These are phyloP conservation scores for Talaromyces marneffei DNA, from an alignment of 2,329 filamentous ascomycete genomes.

Conservation along the genomic window DNA sequence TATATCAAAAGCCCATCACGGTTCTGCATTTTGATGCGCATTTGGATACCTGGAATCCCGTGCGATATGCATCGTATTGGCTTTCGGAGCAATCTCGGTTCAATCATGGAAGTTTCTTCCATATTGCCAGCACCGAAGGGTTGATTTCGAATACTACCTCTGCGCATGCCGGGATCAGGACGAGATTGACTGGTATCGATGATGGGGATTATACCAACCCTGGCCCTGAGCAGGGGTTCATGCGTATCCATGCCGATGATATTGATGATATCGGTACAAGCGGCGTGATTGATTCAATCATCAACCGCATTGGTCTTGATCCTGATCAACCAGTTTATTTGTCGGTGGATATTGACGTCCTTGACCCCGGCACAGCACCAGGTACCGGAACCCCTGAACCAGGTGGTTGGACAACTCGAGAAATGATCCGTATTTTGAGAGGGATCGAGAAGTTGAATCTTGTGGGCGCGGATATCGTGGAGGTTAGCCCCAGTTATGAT, in stretches of 20 bases:
- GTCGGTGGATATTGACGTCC: conserved; percentile 73
- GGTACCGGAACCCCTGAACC: conserved; percentile 86
- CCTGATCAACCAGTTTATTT: conserved; percentile 74
- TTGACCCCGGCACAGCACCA: conserved; percentile 65
- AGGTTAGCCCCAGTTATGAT: conserved; percentile 82
- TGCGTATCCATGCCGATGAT: conserved; percentile 75
- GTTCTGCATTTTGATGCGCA: conserved; percentile 75
- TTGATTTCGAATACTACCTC: conserved; percentile 67
- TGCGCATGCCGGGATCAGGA: conserved; percentile 79
- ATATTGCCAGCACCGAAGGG: conserved; percentile 75
- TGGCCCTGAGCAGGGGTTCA: conserved; percentile 70
- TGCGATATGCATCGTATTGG: conserved; percentile 72
- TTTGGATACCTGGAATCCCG: conserved; percentile 79
- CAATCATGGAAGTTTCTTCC: conserved; percentile 89
- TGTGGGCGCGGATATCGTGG: conserved; percentile 84
- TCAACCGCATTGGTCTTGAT: conserved; percentile 59
- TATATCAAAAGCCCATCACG: conserved; percentile 58
- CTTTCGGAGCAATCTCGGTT: conserved; percentile 64
- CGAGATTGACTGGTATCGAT: conserved; percentile 61
- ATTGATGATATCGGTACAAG: conserved; percentile 73
- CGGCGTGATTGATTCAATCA: conserved; percentile 65
- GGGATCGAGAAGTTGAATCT: conserved; percentile 78
- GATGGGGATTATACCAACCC: conserved; percentile 62
- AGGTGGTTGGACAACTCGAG: conserved; percentile 83
- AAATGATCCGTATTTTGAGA: conserved; percentile 75